A percentile compares a stretch with the other conserved stretches of the same genome.
phyloP scores from a whole-genome alignment of 257 asterid genomes.

The Nicotiana obtusifolia region DNA sequence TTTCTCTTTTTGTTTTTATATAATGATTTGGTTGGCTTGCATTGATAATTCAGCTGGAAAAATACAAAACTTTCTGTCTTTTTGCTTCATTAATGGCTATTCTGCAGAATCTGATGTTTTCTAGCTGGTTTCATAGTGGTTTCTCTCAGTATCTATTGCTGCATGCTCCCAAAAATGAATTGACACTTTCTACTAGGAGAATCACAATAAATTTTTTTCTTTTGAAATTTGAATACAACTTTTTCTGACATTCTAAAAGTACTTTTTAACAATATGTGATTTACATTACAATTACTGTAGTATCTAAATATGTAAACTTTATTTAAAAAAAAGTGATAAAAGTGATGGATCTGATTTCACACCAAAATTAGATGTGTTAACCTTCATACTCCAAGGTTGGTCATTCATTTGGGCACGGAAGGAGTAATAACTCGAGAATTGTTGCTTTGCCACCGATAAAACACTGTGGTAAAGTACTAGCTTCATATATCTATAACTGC shows the following conservation, averaged over 20 bases:
- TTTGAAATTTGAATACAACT: background rate
- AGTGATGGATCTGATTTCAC: background rate
- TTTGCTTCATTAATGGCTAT: background rate
- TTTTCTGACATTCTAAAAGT: too few species aligned
- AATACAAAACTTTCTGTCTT: background rate
- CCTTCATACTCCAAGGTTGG: background rate
- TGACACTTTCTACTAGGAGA: background rate
- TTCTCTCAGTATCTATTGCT: background rate
- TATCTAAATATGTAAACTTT: background rate
- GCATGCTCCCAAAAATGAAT: background rate
- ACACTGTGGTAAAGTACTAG: background rate
- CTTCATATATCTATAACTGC: background rate
- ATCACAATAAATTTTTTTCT: background rate
- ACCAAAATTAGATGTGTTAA: background rate
- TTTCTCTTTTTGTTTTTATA: background rate
- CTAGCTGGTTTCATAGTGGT: background rate
- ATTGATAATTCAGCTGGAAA: background rate
- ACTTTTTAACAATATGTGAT: background rate
- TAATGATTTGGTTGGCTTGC: background rate
- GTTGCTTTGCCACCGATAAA: background rate
- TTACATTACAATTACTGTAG: background rate
- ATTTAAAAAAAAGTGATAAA: background rate
- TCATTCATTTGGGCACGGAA: background rate
- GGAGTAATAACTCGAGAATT: background rate
- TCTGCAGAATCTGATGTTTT: background rate